Conservation (phyloP, 1,284 basidiomycete genomes). For the Gymnopus androsaceus region DNA sequence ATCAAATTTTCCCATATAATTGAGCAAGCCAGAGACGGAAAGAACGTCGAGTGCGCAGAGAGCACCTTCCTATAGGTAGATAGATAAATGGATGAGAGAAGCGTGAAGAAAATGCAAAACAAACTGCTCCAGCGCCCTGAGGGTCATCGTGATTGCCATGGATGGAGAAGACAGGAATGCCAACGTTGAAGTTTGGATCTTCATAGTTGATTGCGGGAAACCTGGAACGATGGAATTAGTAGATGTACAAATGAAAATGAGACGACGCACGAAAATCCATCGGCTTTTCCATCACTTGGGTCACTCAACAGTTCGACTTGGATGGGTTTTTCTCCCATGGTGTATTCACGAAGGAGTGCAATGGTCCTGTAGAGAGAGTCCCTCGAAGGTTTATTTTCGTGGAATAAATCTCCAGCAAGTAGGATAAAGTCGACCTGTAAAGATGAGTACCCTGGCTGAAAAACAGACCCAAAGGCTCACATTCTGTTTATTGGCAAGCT, state of each 20-base stretch:
- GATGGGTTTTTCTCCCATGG: constrained; percentile 85
- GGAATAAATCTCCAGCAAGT: constrained; percentile 94
- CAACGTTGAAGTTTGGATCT: constrained; percentile 93
- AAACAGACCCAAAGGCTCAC: constrained; percentile 45
- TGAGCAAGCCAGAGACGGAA: constrained; percentile 91
- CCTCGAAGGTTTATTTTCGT: constrained; percentile 94
- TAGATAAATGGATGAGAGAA: neutral
- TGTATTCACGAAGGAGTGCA: constrained; percentile 89
- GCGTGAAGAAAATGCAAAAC: constrained; percentile 25
- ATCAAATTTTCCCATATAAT: constrained; percentile 95
- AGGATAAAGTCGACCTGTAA: constrained; percentile 89
- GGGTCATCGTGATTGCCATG: constrained; percentile 99
- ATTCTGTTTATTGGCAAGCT: constrained; percentile 86
- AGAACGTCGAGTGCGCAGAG: constrained; percentile 94
- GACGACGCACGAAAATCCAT: constrained; percentile 75
- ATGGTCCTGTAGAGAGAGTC: constrained; percentile 89
- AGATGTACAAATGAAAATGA: constrained; percentile 10
- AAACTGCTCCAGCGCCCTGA: constrained; percentile 88
- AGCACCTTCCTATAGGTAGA: constrained; percentile 78
- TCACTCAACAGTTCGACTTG: constrained; percentile 91
- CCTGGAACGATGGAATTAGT: constrained; percentile 44
- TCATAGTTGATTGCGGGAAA: constrained; percentile 98
- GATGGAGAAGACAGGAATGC: constrained; percentile 96
- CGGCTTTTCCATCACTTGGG: constrained; percentile 84
- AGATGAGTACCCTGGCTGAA: neutral